Evolutionary conservation across 345 rosid species (phyloP).

Genomic region (Cardamine chenopodiifolia): DNA sequence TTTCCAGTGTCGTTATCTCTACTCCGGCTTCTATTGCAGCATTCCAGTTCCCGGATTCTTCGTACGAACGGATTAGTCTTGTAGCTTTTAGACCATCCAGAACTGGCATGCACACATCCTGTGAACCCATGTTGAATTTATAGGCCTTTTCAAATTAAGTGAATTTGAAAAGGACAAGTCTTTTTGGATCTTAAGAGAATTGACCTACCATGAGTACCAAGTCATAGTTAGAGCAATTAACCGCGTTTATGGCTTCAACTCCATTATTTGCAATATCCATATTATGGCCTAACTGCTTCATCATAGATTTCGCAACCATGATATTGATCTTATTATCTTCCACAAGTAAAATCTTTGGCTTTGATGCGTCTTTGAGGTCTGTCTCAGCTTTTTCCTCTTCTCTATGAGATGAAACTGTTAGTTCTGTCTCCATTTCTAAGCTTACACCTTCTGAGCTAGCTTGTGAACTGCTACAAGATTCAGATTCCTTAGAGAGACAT

Average conservation of each 20-base stretch:
- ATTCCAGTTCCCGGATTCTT: constrained; percentile 83
- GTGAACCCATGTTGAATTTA: constrained; percentile 24
- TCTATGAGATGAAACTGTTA: constrained; percentile 41
- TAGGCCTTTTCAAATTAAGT: neutral
- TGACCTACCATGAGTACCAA: constrained; percentile 88
- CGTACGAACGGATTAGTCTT: constrained; percentile 82
- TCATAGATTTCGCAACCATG: constrained; percentile 83
- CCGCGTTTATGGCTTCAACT: constrained; percentile 76
- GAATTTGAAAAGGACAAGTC: neutral
- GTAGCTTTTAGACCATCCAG: constrained; percentile 95
- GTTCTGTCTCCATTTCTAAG: constrained; percentile 42
- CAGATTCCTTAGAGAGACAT: constrained; percentile 27
- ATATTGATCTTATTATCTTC: constrained; percentile 94
- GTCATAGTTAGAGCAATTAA: constrained; percentile 58
- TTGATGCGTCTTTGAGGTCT: constrained; percentile 40
- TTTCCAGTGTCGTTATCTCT: constrained; percentile 38
- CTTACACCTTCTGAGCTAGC: constrained; percentile 44
- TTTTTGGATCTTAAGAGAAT: constrained; percentile 10
- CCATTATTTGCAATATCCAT: constrained; percentile 84
- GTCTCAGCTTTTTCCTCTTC: constrained; percentile 44
- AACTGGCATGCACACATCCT: constrained; percentile 98
- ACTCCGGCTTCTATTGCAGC: constrained; percentile 76
- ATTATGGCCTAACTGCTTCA: constrained; percentile 78
- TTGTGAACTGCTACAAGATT: constrained; percentile 41
- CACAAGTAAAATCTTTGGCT: constrained; percentile 89